These are phyloP conservation scores for Aspergillus sp. DNA, from an alignment of 2,329 filamentous ascomycete species.

Conservation along the genomic window DNA sequence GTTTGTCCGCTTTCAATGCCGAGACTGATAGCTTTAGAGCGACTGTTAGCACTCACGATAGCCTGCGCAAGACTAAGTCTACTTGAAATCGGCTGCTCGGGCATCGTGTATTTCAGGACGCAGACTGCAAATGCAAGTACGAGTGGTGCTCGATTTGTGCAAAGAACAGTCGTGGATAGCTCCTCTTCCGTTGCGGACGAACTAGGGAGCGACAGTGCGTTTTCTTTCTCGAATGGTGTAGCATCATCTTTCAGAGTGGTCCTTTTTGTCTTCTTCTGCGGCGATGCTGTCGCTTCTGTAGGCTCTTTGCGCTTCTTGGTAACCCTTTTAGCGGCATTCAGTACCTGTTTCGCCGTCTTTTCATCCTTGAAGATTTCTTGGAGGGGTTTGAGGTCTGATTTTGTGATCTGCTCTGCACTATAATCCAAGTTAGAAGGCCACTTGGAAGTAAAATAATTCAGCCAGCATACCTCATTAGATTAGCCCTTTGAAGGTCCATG, in stretches of 20 bases:
- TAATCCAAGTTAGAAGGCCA: background rate
- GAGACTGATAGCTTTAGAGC: constrained; percentile 68
- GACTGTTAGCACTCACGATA: constrained; percentile 75
- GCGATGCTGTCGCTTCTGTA: constrained; percentile 26
- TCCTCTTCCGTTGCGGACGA: constrained; percentile 47
- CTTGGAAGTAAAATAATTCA: no score
- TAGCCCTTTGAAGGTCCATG: constrained; percentile 48
- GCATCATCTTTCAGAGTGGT: constrained; percentile 4
- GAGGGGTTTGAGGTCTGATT: constrained; percentile 41
- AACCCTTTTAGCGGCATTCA: constrained; percentile 53
- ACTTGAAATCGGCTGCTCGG: constrained; percentile 79
- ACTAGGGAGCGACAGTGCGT: constrained; percentile 27
- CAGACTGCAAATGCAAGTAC: constrained; percentile 75
- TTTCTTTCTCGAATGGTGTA: constrained; percentile 30
- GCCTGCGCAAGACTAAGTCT: constrained; percentile 77
- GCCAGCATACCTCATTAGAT: constrained; percentile 35
- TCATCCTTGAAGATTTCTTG: constrained; percentile 46
- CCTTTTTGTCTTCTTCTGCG: constrained; percentile 34
- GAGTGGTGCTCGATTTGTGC: constrained; percentile 77
- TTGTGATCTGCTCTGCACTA: constrained; percentile 43
- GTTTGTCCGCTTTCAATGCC: constrained; percentile 63
- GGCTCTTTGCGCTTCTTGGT: constrained; percentile 50
- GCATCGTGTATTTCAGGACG: constrained; percentile 74
- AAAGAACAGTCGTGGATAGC: constrained; percentile 54
- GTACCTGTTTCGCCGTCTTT: constrained; percentile 53